Conservation (phyloP, 495 filamentous ascomycete species). For the Eremomyces bilateralis region DNA sequence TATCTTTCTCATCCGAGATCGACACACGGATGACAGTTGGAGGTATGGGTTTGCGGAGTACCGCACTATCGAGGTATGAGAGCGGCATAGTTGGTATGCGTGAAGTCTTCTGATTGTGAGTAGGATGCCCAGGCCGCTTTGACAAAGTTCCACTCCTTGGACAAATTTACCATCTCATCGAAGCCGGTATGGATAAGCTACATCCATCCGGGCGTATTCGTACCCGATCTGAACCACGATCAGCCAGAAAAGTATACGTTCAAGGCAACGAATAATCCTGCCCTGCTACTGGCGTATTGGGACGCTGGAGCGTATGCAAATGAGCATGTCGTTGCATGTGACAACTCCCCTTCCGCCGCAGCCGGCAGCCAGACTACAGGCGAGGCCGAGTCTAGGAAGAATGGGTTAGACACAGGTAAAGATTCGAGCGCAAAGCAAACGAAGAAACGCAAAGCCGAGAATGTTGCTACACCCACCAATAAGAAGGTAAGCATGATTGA, state of each 20-base stretch:
- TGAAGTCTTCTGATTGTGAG: not conserved
- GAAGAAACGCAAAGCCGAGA: conserved; percentile 19
- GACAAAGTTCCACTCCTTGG: conserved; percentile 46
- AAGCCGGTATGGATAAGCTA: conserved; percentile 53
- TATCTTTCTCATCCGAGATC: conserved; percentile 59
- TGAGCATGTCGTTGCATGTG: conserved; percentile 42
- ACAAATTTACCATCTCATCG: conserved; percentile 72
- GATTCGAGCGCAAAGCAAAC: no score
- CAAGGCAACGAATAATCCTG: conserved; percentile 44
- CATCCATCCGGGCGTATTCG: conserved; percentile 75
- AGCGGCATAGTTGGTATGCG: no score
- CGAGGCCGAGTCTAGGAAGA: no score
- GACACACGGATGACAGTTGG: conserved; percentile 55
- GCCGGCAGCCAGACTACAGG: no score
- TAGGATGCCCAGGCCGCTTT: conserved; percentile 64
- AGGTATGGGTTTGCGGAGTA: conserved; percentile 84
- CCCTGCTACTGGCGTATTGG: conserved; percentile 61
- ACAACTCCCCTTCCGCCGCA: no score
- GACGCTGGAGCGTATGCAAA: conserved; percentile 57
- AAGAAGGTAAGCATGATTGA: no score
- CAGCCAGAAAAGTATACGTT: conserved; percentile 38
- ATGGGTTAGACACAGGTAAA: no score
- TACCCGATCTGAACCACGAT: conserved; percentile 39
- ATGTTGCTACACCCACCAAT: no score
- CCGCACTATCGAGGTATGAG: conserved; percentile 35